Conservation (phyloP, 495 filamentous ascomycete species). For the Neurospora sp. region DNA sequence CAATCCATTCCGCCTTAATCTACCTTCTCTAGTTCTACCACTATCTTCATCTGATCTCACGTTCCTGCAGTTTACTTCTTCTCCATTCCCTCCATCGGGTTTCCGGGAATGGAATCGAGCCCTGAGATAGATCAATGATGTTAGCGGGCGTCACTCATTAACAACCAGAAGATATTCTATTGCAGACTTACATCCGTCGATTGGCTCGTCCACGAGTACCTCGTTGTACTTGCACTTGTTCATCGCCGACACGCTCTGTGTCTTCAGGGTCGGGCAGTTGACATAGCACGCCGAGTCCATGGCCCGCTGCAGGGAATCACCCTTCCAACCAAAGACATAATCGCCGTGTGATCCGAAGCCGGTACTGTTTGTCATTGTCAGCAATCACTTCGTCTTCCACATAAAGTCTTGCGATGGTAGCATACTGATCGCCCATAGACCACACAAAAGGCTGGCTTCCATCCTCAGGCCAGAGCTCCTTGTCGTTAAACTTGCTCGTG, state of each 20-base stretch:
- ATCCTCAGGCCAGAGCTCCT: constrained; percentile 32
- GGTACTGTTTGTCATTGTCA: constrained; percentile 8
- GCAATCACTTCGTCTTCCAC: neutral
- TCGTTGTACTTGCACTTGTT: constrained; percentile 21
- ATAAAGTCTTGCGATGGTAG: neutral
- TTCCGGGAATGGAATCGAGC: neutral
- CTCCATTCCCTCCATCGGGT: neutral
- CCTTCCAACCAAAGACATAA: constrained; percentile 35
- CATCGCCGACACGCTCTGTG: constrained; percentile 21
- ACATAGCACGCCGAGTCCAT: constrained; percentile 30
- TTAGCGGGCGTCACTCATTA: neutral
- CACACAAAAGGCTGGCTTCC: constrained; percentile 37
- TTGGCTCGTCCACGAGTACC: constrained; percentile 15
- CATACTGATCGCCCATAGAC: constrained; percentile 27
- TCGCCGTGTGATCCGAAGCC: constrained; percentile 29
- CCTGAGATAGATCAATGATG: neutral
- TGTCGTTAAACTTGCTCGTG: constrained; percentile 24
- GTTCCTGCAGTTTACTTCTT: neutral
- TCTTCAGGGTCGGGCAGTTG: constrained; percentile 29
- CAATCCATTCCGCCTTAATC: neutral
- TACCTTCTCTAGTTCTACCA: neutral
- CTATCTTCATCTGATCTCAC: neutral
- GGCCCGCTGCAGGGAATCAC: constrained; percentile 26
- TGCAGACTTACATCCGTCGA: constrained; percentile 17
- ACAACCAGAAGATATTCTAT: neutral